phyloP scores from a whole-genome alignment of 1,284 basidiomycete species.

The Trichosporon coremiiforme region DNA sequence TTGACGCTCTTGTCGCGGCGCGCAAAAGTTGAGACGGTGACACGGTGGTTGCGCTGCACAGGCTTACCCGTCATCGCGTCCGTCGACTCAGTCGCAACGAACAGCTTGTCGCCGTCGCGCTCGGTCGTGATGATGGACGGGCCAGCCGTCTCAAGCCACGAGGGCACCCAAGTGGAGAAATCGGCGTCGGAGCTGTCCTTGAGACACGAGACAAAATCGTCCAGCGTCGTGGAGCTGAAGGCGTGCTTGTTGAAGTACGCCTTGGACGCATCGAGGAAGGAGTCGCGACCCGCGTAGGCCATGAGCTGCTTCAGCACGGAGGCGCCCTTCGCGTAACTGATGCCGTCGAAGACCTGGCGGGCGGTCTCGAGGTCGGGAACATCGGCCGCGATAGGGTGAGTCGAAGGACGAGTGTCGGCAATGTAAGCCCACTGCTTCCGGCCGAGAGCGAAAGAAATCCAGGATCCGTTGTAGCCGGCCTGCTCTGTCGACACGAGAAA shows the following conservation, averaged over 20 bases:
- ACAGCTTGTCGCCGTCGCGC: slow-evolving; percentile 23
- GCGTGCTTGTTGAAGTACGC: slow-evolving; percentile 22
- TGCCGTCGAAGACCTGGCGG: slow-evolving; percentile 26
- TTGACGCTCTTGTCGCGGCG: background rate
- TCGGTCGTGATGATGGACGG: slow-evolving; percentile 24
- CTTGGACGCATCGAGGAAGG: slow-evolving; percentile 23
- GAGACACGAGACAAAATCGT: slow-evolving; percentile 22
- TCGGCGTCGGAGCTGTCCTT: slow-evolving; percentile 21
- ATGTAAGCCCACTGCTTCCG: slow-evolving; percentile 26
- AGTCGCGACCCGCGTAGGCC: slow-evolving; percentile 24
- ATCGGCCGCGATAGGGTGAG: slow-evolving; percentile 24
- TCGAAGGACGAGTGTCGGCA: slow-evolving; percentile 19
- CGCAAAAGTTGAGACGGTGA: slow-evolving; percentile 23
- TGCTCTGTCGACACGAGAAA: slow-evolving; percentile 21
- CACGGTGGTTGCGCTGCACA: slow-evolving; percentile 24
- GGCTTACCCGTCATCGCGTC: slow-evolving; percentile 18
- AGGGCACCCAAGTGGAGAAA: slow-evolving; percentile 21
- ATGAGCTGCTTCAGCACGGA: slow-evolving; percentile 26
- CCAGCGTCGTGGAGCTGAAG: slow-evolving; percentile 21
- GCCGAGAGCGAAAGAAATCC: slow-evolving; percentile 21
- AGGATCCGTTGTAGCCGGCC: slow-evolving; percentile 16
- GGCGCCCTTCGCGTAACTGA: slow-evolving; percentile 26
- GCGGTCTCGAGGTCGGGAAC: slow-evolving; percentile 27
- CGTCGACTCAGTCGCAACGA: slow-evolving; percentile 18
- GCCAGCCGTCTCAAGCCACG: slow-evolving; percentile 24